A percentile compares a stretch with the other conserved stretches of the same genome.
Evolutionary conservation across 441 rosid species (phyloP).

Genomic region (Erodium texanum): DNA sequence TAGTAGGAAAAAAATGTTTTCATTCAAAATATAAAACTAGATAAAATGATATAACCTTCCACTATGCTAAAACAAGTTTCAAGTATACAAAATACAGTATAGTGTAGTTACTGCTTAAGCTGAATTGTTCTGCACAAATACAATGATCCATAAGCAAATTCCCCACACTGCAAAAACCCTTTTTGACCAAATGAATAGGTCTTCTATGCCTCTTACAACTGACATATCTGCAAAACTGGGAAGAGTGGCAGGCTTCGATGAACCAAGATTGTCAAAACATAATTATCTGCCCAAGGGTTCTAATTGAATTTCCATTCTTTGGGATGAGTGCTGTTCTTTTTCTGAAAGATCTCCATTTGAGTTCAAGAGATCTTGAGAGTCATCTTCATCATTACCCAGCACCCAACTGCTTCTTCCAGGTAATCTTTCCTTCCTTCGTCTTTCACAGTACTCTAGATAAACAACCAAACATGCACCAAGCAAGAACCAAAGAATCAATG

Average conservation of each 20-base stretch:
- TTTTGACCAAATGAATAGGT: slow-evolving; percentile 17
- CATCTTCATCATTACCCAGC: slow-evolving; percentile 80
- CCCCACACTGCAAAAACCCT: slow-evolving; percentile 14
- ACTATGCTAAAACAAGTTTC: slow-evolving; percentile 28
- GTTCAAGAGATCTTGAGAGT: slow-evolving; percentile 62
- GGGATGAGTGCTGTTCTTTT: slow-evolving; percentile 36
- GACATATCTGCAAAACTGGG: slow-evolving; percentile 19
- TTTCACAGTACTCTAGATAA: slow-evolving; percentile 67
- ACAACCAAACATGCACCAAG: slow-evolving; percentile 35
- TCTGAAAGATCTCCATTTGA: slow-evolving; percentile 35
- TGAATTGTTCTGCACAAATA: slow-evolving; percentile 13
- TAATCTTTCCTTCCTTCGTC: slow-evolving; percentile 35
- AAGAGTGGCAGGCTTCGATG: slow-evolving; percentile 12
- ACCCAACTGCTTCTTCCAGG: slow-evolving; percentile 64
- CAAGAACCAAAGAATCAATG: slow-evolving; percentile 58
- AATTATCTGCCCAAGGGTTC: slow-evolving; percentile 70
- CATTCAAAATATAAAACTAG: slow-evolving; percentile 5
- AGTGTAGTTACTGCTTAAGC: slow-evolving; percentile 18
- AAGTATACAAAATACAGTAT: slow-evolving; percentile 34
- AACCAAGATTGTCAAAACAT: slow-evolving; percentile 12
- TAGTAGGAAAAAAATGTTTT: background rate
- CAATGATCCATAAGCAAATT: slow-evolving; percentile 7
- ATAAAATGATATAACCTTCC: slow-evolving; percentile 22
- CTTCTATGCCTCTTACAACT: background rate
- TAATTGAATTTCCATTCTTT: slow-evolving; percentile 82